Base-by-base conservation (phyloP, 768 basidiomycete genomes). In the Scleroderma bovista region DNA sequence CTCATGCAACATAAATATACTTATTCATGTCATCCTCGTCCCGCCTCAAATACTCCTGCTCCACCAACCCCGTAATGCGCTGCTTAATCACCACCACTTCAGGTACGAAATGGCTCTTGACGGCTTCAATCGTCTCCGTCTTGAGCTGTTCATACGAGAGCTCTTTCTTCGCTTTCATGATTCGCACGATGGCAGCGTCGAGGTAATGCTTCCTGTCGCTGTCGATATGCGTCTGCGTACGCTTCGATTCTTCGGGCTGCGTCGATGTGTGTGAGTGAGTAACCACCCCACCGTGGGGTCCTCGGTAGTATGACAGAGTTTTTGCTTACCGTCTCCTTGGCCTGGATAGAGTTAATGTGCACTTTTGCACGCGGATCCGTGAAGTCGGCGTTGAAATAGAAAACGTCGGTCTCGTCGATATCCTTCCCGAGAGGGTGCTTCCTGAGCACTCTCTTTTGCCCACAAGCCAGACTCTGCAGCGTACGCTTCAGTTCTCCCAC, bases 281-380 rank as follows among this genome's bases (percentile, higher is more conserved):
- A n/a, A n/a, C n/a, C n/a, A n/a, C n/a, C n/a, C n/a, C n/a, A n/a
- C n/a, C n/a, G n/a, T n/a, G n/a, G n/a, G n/a, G n/a, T n/a, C n/a
- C n/a, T n/a, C n/a, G n/a, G n/a, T n/a, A 19, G 11, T 19, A 13
- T 19, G 24, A 22, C 23, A 32, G 17, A 41, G 31, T n/a, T 45
- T 7, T 8, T 11, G 70, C 86, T 52, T 61, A 94, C 92, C 53
- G 92, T 84, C 57, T 94, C 87, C 62, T 93, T 93, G 15, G 85
- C 87, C 66, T 97, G 96, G 44, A 99, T 95, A 19, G 93, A 89
- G 61, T 93, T 95, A 70, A 98, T 94, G 67, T 90, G 90, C 36
- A 99, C 79, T 58, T 85, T 89, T 33, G 81, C 69, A 37, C 80
- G 76, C 7, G 85, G 75, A 58, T 95, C 88, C 24, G 81, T 80